Evolutionary conservation across 2,329 filamentous ascomycete genomes (phyloP).

Genomic region (Botryotinia calthae): DNA sequence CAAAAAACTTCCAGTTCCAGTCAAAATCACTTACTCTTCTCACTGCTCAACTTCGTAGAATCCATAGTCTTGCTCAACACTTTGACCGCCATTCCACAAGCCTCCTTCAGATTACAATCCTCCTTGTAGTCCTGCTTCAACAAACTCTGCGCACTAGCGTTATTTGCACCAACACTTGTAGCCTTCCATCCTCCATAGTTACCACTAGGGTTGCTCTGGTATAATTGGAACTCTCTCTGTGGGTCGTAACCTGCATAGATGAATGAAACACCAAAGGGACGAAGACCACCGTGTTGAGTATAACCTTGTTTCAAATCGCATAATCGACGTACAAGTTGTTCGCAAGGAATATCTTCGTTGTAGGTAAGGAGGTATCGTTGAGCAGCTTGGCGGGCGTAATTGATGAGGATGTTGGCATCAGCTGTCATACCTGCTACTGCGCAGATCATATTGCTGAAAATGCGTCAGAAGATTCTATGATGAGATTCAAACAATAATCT

Average conservation of each 20-base stretch:
- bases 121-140: slow-evolving; percentile 99
- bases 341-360: slow-evolving; percentile 99
- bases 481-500: neutral
- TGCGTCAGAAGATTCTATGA: slow-evolving; percentile 19
- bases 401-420: slow-evolving; percentile 99
- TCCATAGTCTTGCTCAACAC: slow-evolving; percentile 99
- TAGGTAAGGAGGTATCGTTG: slow-evolving; percentile 98
- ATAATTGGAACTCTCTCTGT: slow-evolving; percentile 94
- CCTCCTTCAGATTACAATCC: slow-evolving; percentile 92
- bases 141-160: slow-evolving; percentile 93
- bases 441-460: slow-evolving; percentile 94
- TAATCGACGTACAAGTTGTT: slow-evolving; percentile 92
- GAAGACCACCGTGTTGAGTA: slow-evolving; percentile 96
- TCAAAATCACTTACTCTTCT: slow-evolving; percentile 75
- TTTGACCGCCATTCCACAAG: slow-evolving; percentile 96
- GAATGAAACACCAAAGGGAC: slow-evolving; percentile 97
- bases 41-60: slow-evolving; percentile 95
- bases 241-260: slow-evolving; percentile 99
- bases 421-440: slow-evolving; percentile 98
- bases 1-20: neutral
- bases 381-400: slow-evolving; percentile 95
- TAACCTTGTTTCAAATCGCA: slow-evolving; percentile 99
- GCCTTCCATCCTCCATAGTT: slow-evolving; percentile 99
- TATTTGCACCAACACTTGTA: slow-evolving; percentile 96
- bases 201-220: slow-evolving; percentile 97